These are phyloP conservation scores for Geranium rotundifolium DNA, from an alignment of 345 rosid genomes.

Conservation along the genomic window DNA sequence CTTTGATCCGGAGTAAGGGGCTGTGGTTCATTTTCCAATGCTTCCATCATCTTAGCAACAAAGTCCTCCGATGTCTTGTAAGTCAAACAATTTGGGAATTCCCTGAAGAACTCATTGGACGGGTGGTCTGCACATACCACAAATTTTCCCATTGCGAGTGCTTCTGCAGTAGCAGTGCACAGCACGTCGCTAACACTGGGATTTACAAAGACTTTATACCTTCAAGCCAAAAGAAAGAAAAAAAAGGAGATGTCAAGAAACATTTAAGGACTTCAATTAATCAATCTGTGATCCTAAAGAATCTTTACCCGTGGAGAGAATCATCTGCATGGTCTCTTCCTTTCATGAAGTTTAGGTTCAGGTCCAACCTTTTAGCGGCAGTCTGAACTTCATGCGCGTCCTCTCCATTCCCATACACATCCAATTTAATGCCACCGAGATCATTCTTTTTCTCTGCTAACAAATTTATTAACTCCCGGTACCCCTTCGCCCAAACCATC, in stretches of 20 bases:
- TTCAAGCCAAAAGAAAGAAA: conserved; percentile 21
- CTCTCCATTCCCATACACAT: conserved; percentile 93
- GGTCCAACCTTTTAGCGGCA: conserved; percentile 51
- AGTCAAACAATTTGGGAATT: conserved; percentile 89
- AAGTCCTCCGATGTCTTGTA: conserved; percentile 83
- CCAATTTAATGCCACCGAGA: conserved; percentile 74
- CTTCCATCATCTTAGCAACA: conserved; percentile 71
- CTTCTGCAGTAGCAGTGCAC: conserved; percentile 99
- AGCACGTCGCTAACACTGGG: conserved; percentile 95
- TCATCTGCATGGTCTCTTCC: conserved; percentile 95
- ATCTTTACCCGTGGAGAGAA: conserved; percentile 75
- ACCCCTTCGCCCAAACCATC: conserved; percentile 99
- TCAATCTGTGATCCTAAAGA: background rate
- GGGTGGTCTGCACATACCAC: conserved; percentile 97
- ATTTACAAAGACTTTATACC: conserved; percentile 97
- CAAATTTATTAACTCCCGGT: conserved; percentile 81
- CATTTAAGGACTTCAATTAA: too few species aligned
- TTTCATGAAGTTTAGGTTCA: conserved; percentile 74
- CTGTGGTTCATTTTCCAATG: conserved; percentile 68
- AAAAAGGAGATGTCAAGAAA: background rate
- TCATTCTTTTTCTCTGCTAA: conserved; percentile 66
- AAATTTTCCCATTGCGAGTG: conserved; percentile 95
- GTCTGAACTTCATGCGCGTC: conserved; percentile 77
- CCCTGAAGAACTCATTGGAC: conserved; percentile 89
- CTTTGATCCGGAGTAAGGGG: conserved; percentile 78